Evolutionary conservation across 2,329 filamentous ascomycete genomes (phyloP).

Genomic region (Hypomyces perniciosus): DNA sequence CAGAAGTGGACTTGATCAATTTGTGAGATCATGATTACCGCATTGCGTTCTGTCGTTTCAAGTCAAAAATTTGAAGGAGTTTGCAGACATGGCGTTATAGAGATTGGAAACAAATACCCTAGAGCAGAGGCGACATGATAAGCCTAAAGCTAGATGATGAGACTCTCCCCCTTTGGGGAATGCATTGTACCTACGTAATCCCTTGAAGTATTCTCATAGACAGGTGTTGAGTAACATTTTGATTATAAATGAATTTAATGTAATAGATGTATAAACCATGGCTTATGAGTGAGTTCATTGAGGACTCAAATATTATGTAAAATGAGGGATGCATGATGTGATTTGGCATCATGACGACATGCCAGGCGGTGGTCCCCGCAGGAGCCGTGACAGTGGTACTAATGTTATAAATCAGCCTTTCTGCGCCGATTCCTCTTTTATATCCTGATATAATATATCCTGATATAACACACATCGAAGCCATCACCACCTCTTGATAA

Average conservation of each 20-base stretch:
- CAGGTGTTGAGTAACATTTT: not conserved
- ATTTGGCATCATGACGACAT: too few species aligned
- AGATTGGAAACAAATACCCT: not conserved
- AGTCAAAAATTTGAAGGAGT: not conserved
- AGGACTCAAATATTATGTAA: too few species aligned
- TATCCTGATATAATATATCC: too few species aligned
- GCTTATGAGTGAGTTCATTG: too few species aligned
- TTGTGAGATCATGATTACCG: conserved; percentile 39
- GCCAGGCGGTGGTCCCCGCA: too few species aligned
- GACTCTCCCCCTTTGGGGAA: not conserved
- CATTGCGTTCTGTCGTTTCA: conserved; percentile 4
- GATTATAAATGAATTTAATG: not conserved
- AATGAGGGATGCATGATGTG: too few species aligned
- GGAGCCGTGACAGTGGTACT: too few species aligned
- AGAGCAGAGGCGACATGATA: not conserved
- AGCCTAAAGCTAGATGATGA: not conserved
- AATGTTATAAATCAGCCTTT: too few species aligned
- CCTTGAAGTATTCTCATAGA: too few species aligned
- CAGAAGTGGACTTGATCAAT: conserved; percentile 79
- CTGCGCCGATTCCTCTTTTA: too few species aligned
- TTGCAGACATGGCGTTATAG: conserved; percentile 4
- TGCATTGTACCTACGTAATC: not conserved
- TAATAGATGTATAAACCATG: too few species aligned
- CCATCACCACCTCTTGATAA: not conserved
- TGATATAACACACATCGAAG: too few species aligned